Conservation (phyloP, 371 early-diverging fungal genomes). For the Zychaea mexicana region DNA sequence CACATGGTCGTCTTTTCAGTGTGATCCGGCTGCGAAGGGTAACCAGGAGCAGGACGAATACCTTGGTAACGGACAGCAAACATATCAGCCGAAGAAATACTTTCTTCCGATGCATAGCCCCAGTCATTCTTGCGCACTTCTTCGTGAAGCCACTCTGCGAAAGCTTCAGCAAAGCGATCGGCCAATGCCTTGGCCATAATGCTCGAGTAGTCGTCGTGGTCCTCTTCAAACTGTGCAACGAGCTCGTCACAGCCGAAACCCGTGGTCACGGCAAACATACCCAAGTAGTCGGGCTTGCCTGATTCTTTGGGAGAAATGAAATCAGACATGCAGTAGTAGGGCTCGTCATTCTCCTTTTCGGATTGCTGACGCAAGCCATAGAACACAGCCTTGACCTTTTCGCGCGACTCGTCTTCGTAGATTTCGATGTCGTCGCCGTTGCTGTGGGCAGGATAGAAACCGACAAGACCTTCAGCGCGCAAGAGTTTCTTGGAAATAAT, state of each 20-base stretch:
- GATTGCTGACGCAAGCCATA: slow-evolving; percentile 79
- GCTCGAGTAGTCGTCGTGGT: slow-evolving; percentile 85
- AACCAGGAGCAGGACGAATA: slow-evolving; percentile 92
- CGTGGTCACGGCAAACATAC: slow-evolving; percentile 88
- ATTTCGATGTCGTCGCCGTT: slow-evolving; percentile 87
- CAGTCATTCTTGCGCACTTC: slow-evolving; percentile 82
- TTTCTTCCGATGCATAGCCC: slow-evolving; percentile 86
- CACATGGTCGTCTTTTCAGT: slow-evolving; percentile 93
- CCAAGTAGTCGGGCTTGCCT: slow-evolving; percentile 81
- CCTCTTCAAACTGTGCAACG: slow-evolving; percentile 68
- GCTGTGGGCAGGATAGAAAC: slow-evolving; percentile 88
- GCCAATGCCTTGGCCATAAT: slow-evolving; percentile 95
- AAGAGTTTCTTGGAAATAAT: slow-evolving; percentile 74
- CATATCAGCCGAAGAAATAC: slow-evolving; percentile 74
- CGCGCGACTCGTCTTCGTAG: slow-evolving; percentile 71
- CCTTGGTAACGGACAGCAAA: slow-evolving; percentile 90
- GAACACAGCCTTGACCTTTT: slow-evolving; percentile 68
- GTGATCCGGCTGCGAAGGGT: slow-evolving; percentile 89
- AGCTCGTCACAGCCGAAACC: slow-evolving; percentile 89
- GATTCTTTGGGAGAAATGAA: slow-evolving; percentile 79
- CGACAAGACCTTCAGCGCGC: slow-evolving; percentile 75
- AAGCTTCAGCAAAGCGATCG: slow-evolving; percentile 91
- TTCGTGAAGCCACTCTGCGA: slow-evolving; percentile 88
- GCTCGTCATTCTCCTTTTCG: slow-evolving; percentile 74
- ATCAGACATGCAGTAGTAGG: slow-evolving; percentile 87